Evolutionary conservation across 2,329 filamentous ascomycete species (phyloP), one percentile per base, ranked within the genome.

Genomic region (Knoxdaviesia proteae): DNA sequence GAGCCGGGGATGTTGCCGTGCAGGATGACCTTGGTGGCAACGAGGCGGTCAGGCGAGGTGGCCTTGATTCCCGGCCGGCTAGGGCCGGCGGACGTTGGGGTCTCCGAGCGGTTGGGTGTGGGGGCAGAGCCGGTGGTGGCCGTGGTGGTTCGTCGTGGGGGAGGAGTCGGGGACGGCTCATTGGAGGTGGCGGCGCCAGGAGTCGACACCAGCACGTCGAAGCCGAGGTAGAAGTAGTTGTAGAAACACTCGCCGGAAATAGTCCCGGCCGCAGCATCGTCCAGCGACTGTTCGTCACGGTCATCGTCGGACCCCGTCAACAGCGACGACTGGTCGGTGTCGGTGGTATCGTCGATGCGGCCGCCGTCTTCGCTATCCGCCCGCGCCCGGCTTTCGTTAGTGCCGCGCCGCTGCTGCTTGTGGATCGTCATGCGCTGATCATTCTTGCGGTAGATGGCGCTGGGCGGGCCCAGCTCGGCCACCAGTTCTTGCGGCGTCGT

Each of bases 191-290:
- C 20, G 5, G 68, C 56, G 0, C 73, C 74, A 0, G 83, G 80
- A 32, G 77, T 75, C 1, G 88, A 93, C n/a, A 98, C 72, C 5
- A 96, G 68, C 7, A 94, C 72, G 57, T 98, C 90, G 54, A 98
- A 92, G 2, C 90, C 90, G 47, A 94, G 78, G 49, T 88, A 80
- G 55, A 94, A 98, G 57, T 98, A 98, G 57, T 96, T 96, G 61
- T 90, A 94, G 56, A 96, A 98, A 49, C 79, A 86, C 55, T 92
- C 84, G 4, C 75, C 71, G 1, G 76, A 72, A 4, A 76, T 50
- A 56, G 67, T 62, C 48, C 65, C 63, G 1, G 63, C 61, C 4
- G 63, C 55, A 32, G 72, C 69, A 32, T 76, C 75, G 38, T 74
- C 69, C 10, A 74, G 56, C 3, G 63, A 69, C 45, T 71, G 71